Conservation (phyloP, 192 early-diverging fungal genomes). For the Chytriomyces sp. region DNA sequence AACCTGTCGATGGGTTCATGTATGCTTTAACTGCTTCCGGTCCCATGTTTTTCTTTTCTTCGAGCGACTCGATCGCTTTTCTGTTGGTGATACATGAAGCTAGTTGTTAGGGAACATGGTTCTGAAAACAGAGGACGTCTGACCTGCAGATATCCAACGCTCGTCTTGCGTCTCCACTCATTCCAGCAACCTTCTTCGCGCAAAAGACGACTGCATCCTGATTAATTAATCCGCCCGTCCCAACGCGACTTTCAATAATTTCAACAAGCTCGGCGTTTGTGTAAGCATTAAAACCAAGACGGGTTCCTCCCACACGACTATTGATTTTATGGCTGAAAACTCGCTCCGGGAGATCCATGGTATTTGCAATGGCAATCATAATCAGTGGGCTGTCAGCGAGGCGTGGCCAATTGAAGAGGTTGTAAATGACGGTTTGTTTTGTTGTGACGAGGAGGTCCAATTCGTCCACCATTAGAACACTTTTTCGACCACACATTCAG, state of each 20-base stretch:
- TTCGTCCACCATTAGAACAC: constrained; percentile 96
- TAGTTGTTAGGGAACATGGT: constrained; percentile 64
- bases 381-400: constrained; percentile 81
- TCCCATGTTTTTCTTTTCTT: constrained; percentile 27
- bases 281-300: constrained; percentile 80
- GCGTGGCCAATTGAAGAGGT: constrained; percentile 98
- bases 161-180: constrained; percentile 94
- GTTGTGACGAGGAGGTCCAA: constrained; percentile 91
- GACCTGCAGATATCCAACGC: constrained; percentile 94
- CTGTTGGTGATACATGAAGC: constrained; percentile 27
- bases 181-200: constrained; percentile 92
- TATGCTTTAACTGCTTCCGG: neutral
- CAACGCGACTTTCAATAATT: constrained; percentile 85
- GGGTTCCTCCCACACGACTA: constrained; percentile 76
- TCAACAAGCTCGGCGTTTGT: constrained; percentile 79
- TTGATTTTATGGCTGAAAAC: constrained; percentile 88
- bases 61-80: constrained; percentile 39
- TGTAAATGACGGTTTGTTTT: constrained; percentile 94
- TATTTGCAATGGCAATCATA: constrained; percentile 96
- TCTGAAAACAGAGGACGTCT: constrained; percentile 16
- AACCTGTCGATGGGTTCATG: constrained; percentile 19
- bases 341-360: constrained; percentile 96
- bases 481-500: constrained; percentile 30
- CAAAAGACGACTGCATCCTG: constrained; percentile 90
- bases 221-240: constrained; percentile 65